phyloP scores from a whole-genome alignment of 1,284 basidiomycete species.

The Apiotrichum brassicae region DNA sequence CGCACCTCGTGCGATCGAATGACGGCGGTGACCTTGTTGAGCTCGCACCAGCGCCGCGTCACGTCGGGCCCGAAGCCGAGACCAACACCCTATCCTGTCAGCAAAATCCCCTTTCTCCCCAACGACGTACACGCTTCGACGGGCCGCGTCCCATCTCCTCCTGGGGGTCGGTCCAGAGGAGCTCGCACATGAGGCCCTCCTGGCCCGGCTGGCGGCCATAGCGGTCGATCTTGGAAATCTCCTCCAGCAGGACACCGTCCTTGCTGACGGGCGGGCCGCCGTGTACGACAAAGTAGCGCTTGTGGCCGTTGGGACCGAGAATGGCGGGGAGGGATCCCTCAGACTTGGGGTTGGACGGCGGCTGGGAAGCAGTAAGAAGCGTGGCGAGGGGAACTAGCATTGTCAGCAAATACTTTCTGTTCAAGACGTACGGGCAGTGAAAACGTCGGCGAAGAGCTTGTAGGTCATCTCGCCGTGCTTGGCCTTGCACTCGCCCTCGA shows the following conservation, averaged over 20 bases:
- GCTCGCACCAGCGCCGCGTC: slow-evolving; percentile 76
- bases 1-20: slow-evolving; percentile 97
- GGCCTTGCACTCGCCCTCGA: slow-evolving; percentile 93
- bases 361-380: slow-evolving; percentile 66
- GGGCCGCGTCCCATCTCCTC: slow-evolving; percentile 84
- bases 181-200: slow-evolving; percentile 86
- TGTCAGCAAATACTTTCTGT: neutral
- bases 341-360: slow-evolving; percentile 50
- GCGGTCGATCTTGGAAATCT: slow-evolving; percentile 80
- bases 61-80: slow-evolving; percentile 94
- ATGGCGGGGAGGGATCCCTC: slow-evolving; percentile 53
- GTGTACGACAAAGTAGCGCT: slow-evolving; percentile 93
- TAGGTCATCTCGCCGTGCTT: slow-evolving; percentile 87
- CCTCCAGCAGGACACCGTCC: slow-evolving; percentile 87
- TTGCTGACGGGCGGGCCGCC: slow-evolving; percentile 86
- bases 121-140: slow-evolving; percentile 73
- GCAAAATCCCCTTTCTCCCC: neutral
- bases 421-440: slow-evolving; percentile 69
- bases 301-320: slow-evolving; percentile 72
- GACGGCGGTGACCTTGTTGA: slow-evolving; percentile 80
- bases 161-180: slow-evolving; percentile 95
- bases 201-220: slow-evolving; percentile 87
- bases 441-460: slow-evolving; percentile 85
- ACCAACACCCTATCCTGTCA: slow-evolving; percentile 68
- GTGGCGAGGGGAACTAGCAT: slow-evolving; percentile 78